A percentile compares a stretch with the other conserved stretches of the same genome.
phyloP scores from a whole-genome alignment of 176 grass and related monocot species.

The Musa acuminata region DNA sequence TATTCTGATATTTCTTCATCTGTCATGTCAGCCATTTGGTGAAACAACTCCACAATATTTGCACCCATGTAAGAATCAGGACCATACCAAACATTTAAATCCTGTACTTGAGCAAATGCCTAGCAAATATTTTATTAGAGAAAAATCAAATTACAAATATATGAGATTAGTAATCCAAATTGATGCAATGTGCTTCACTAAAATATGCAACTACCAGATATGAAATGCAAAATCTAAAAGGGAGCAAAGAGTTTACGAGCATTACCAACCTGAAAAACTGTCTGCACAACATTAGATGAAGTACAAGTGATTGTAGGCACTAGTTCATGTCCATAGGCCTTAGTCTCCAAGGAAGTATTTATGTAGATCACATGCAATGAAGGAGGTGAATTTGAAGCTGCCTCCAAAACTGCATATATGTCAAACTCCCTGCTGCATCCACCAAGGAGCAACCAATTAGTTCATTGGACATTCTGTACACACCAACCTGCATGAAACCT shows the following conservation, averaged over 20 bases:
- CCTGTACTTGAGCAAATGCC: constrained; percentile 84
- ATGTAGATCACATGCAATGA: constrained; percentile 98
- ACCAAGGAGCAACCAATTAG: constrained; percentile 88
- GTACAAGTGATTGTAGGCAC: constrained; percentile 95
- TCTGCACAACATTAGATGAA: constrained; percentile 91
- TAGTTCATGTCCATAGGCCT: constrained; percentile 83
- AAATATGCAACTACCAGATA: too few species aligned
- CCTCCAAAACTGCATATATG: constrained; percentile 66
- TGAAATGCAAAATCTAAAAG: too few species aligned
- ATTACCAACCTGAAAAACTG: constrained; percentile 73
- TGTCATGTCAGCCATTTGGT: constrained; percentile 71
- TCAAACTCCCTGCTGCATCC: constrained; percentile 79
- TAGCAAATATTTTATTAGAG: constrained; percentile 23
- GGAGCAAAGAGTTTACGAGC: neutral
- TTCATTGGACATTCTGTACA: constrained; percentile 95
- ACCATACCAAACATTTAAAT: constrained; percentile 87
- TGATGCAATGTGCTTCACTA: neutral
- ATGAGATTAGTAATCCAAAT: neutral
- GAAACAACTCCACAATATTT: constrained; percentile 86
- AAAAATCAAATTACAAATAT: neutral
- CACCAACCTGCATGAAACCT: constrained; percentile 53
- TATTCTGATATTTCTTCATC: constrained; percentile 87
- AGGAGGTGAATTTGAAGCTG: constrained; percentile 54
- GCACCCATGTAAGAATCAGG: constrained; percentile 99
- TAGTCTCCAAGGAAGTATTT: constrained; percentile 95